Evolutionary conservation across 345 rosid species (phyloP).

Genomic region (Turnera subulata): DNA sequence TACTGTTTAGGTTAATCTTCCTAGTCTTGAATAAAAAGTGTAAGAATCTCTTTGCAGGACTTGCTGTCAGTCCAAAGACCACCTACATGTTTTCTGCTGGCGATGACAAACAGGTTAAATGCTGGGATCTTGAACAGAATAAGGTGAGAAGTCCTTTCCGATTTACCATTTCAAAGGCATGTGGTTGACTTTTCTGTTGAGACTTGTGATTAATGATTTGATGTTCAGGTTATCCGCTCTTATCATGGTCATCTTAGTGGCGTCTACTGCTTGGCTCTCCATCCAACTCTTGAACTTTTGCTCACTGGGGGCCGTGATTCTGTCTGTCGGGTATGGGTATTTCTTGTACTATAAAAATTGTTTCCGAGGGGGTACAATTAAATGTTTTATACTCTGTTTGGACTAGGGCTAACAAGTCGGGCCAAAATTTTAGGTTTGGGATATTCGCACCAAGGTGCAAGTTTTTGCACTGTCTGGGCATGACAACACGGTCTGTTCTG

Average conservation of each 20-base stretch:
- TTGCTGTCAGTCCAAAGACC: slow-evolving; percentile 81
- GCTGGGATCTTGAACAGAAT: slow-evolving; percentile 99
- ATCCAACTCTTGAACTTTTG: slow-evolving; percentile 84
- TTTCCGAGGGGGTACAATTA: not conserved
- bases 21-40: not conserved
- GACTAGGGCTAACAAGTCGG: slow-evolving; percentile 10
- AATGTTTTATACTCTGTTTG: not conserved
- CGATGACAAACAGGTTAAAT: slow-evolving; percentile 98
- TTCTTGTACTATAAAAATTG: not conserved
- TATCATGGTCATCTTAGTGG: slow-evolving; percentile 99
- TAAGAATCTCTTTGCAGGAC: slow-evolving; percentile 45
- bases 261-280: slow-evolving; percentile 97
- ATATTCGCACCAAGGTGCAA: slow-evolving; percentile 94
- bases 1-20: not conserved
- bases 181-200: slow-evolving; percentile 1
- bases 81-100: slow-evolving; percentile 99
- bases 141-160: slow-evolving; percentile 48
- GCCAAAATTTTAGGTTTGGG: slow-evolving; percentile 80
- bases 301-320: slow-evolving; percentile 99
- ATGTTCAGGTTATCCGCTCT: slow-evolving; percentile 77
- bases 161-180: too few species aligned
- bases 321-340: slow-evolving; percentile 79
- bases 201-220: not conserved
- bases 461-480: slow-evolving; percentile 93
- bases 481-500: slow-evolving; percentile 95